Conservation (phyloP, 1,284 basidiomycete genomes). For the Boletus hoseneyae region DNA sequence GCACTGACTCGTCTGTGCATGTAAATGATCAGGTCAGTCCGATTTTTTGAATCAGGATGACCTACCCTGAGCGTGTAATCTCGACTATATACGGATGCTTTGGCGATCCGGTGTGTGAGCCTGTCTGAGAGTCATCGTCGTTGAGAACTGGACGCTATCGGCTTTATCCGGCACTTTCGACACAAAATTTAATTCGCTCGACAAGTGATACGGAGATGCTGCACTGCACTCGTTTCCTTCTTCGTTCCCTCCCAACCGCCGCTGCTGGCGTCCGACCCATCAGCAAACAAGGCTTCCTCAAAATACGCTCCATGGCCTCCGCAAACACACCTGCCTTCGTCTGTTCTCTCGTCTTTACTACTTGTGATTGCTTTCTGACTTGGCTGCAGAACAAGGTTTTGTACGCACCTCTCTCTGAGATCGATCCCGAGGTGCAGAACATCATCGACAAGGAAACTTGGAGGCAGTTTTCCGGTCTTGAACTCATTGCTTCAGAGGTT, state of each 20-base stretch:
- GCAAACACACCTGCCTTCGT: constrained; percentile 59
- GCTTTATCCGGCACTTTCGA: constrained; percentile 20
- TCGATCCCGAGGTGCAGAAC: constrained; percentile 93
- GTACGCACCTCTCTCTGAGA: constrained; percentile 84
- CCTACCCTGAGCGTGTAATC: neutral
- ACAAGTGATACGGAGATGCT: constrained; percentile 24
- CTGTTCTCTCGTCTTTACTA: constrained; percentile 25
- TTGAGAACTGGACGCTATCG: constrained; percentile 8
- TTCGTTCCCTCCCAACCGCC: constrained; percentile 24
- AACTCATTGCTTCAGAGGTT: constrained; percentile 94
- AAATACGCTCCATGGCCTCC: constrained; percentile 54
- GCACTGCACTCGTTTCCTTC: constrained; percentile 28
- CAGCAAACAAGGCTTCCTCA: constrained; percentile 15
- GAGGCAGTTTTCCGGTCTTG: constrained; percentile 96
- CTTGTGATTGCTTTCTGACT: neutral
- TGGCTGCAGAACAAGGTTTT: constrained; percentile 80
- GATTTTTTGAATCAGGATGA: too few species aligned
- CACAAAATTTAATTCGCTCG: constrained; percentile 11
- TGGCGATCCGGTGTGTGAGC: neutral
- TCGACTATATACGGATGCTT: too few species aligned
- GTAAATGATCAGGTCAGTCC: too few species aligned
- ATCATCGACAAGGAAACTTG: constrained; percentile 99
- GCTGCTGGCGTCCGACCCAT: constrained; percentile 20
- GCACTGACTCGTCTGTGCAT: neutral
- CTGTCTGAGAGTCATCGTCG: too few species aligned